Conservation (phyloP, 2,329 filamentous ascomycete genomes). For the Talaromyces sp. region DNA sequence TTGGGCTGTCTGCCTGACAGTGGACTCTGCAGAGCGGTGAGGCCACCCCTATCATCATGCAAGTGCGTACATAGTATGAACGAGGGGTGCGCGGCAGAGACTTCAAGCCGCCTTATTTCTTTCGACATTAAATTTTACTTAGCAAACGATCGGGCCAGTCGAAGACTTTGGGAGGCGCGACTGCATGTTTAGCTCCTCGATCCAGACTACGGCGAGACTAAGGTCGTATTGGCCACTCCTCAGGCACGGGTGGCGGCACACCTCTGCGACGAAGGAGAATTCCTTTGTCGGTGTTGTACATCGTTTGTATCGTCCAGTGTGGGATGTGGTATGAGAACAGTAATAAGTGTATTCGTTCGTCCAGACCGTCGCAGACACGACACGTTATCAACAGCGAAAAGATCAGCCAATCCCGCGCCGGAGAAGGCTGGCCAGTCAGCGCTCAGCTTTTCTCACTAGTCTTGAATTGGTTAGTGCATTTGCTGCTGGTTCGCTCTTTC, state of each 20-base stretch:
- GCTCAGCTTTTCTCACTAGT: neutral
- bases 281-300: neutral
- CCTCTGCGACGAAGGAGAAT: neutral
- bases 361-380: too few relatives aligned
- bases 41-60: neutral
- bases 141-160: neutral
- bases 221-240: slow-evolving; percentile 15
- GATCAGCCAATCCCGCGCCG: slow-evolving; percentile 8
- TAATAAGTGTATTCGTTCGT: too few relatives aligned
- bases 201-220: slow-evolving; percentile 7
- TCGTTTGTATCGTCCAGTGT: neutral
- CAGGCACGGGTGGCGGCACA: slow-evolving; percentile 9
- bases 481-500: slow-evolving; percentile 2
- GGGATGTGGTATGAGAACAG: too few relatives aligned
- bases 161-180: neutral
- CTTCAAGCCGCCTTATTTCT: neutral
- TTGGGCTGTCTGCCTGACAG: neutral
- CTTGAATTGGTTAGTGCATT: neutral
- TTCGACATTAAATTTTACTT: neutral
- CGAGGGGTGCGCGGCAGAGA: neutral
- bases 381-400: slow-evolving; percentile 3
- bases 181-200: neutral
- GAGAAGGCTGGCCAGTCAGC: slow-evolving; percentile 9
- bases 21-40: slow-evolving; percentile 7
- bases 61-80: neutral